Evolutionary conservation across 805 yeast genomes (phyloP), one percentile per base, ranked within the genome.

Genomic region (Brettanomyces anomalus): DNA sequence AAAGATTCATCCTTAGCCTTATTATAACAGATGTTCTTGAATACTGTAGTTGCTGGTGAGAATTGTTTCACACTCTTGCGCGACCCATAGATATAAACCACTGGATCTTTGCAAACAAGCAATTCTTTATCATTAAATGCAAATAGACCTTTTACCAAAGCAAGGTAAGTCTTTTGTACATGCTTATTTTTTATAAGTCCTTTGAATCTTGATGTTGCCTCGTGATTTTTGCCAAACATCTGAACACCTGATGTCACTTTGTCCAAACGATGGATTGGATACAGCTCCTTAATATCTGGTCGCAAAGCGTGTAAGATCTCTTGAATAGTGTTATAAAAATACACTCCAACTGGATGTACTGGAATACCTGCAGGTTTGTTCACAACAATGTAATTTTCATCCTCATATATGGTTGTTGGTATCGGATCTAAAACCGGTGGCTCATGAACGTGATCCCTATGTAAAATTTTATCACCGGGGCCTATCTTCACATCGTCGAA

Each of bases 341-440:
- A 72, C 33, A 60, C 66, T 6, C 72, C 69, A 0, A 72, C 63
- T 0, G 81, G 77, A 49, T 75, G 81, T 1, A 76, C 72, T 1
- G 80, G 78, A 2, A 74, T 57, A 0, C 80, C 81, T 0, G 67
- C 58, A 0, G 79, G 79, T 46, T 75, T 75, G 48, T 71, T 60
- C 2, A 74, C 66, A 20, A 75, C 77, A 14, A 73, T 20, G 0
- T 68, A 26, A 6, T 62, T 56, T 3, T 54, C 56, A 46, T 68
- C 67, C 45, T 70, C 64, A 49, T 52, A 60, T 0, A 74, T 49
- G 2, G 68, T 55, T 13, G 40, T 42, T 4, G 36, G 36, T n/a
- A 30, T 4, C 11, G 48, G 42, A 6, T 37, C 36, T 43, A 28
- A 57, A 3, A 68, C 65, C 19, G 64, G 58, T 2, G 74, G 70